Percentiles rank a stretch among this genome's conserved stretches.
phyloP scores from a whole-genome alignment of 257 asterid genomes.

The Misopates orontium region DNA sequence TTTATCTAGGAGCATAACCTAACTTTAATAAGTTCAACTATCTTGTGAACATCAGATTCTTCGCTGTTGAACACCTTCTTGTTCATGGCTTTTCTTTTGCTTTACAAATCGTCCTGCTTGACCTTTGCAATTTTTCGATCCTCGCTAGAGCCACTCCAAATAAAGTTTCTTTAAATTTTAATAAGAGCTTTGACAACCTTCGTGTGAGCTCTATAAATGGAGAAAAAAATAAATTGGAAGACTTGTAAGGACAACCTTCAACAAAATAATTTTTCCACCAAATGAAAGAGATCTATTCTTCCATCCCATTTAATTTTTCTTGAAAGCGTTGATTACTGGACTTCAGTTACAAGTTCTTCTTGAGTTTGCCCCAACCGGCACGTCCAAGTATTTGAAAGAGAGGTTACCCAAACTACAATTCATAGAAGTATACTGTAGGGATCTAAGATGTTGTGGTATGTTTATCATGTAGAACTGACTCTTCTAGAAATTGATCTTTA shows the following conservation, averaged over 20 bases:
- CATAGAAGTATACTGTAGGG: too few species aligned
- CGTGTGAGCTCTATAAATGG: neutral
- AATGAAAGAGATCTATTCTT: neutral
- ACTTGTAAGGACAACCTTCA: neutral
- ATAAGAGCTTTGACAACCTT: neutral
- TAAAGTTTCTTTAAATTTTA: neutral
- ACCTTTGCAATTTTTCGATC: neutral
- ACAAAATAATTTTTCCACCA: neutral
- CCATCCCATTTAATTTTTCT: neutral
- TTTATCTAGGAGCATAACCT: too few species aligned
- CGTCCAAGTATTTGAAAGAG: too few species aligned
- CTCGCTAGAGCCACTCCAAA: neutral
- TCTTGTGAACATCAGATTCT: too few species aligned
- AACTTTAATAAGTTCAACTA: too few species aligned
- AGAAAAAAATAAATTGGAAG: neutral
- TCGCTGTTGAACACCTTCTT: too few species aligned
- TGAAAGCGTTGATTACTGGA: neutral
- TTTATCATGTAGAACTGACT: too few species aligned
- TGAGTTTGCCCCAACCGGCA: neutral
- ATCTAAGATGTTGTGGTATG: too few species aligned
- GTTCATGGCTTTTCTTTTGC: neutral
- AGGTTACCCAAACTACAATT: too few species aligned
- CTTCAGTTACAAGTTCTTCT: neutral
- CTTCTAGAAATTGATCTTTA: too few species aligned
- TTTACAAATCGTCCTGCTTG: neutral